Conservation (phyloP, 345 rosid genomes). For the Sapria himalayana region DNA sequence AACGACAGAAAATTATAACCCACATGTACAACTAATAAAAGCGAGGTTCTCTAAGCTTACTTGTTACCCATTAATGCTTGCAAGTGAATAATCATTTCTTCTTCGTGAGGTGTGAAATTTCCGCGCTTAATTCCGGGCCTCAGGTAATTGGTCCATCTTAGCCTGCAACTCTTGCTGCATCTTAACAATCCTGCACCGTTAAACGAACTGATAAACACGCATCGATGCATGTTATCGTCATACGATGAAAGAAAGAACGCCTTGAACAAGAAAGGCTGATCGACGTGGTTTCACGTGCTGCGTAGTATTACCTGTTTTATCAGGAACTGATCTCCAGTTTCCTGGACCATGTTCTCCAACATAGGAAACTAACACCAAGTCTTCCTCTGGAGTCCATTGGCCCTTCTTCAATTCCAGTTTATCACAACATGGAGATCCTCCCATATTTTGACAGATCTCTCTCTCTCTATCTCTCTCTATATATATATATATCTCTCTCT, state of each 20-base stretch:
- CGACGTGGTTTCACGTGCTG: no score
- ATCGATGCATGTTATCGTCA: no score
- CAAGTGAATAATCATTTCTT: conserved; percentile 92
- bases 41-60: conserved; percentile 25
- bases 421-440: conserved; percentile 71
- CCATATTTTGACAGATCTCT: no score
- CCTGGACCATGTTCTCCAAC: conserved; percentile 50
- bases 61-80: conserved; percentile 99
- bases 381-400: conserved; percentile 75
- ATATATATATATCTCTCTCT: no score
- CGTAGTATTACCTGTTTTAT: conserved; percentile 79
- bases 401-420: conserved; percentile 70
- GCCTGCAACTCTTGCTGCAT: conserved; percentile 97
- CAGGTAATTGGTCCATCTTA: conserved; percentile 99
- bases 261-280: no score
- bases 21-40: not conserved
- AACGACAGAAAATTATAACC: not conserved
- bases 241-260: no score
- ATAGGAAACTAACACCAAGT: conserved; percentile 33
- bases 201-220: no score
- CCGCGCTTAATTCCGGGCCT: conserved; percentile 98
- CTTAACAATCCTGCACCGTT: conserved; percentile 77
- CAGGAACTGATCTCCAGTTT: conserved; percentile 60
- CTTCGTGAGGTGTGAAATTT: conserved; percentile 90
- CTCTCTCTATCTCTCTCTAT: no score